Evolutionary conservation across 305 asterid species (phyloP), one percentile per base, ranked within the genome.

Genomic region (Rubia tinctorum): DNA sequence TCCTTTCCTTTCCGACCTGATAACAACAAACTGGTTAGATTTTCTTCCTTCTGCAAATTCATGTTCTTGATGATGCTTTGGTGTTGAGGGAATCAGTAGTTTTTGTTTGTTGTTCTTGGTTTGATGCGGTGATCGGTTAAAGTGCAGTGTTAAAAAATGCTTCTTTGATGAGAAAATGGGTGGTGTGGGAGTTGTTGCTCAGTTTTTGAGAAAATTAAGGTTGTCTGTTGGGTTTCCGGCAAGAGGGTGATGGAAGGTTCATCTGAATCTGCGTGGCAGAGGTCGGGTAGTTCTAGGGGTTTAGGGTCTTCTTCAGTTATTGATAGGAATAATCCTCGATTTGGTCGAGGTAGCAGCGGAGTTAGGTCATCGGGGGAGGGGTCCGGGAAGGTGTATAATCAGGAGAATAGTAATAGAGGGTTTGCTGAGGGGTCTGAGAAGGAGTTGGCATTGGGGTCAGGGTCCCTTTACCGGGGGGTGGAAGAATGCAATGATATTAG

Each of bases 221-320:
- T 77, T 74, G 22, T 79, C 71, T 53, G 76, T 75, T 78, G 80
- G 80, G 75, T 74, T 34, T 80, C 51, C 77, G 62, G 47, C 43
- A 66, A 59, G 74, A 68, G 78, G 77, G 58, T 73, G 75, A 89
- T 92, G 98, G 98, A 95, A 76, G 96, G 96, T 63, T 91, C 98
- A 61, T 90, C 98, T 60, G 96, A 87, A 78, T 90, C 88, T 67
- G 89, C 81, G 73, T 92, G 96, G 91, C 92, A 85, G 78, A 86
- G 89, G 84, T 80, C 91, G 65, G 89, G 77, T 76, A 72, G 73
- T 69, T 77, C 80, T 44, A 77, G 80, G 66, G 84, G 76, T 45
- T 64, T 84, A 20, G 78, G 79, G 81, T 85, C 86, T 67, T 81
- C 91, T 49, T 76, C 84, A 4, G 78, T 79, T 59, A 75, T 76